Evolutionary conservation across 768 basidiomycete species (phyloP).

Genomic region (Leccinum pellstonianum): DNA sequence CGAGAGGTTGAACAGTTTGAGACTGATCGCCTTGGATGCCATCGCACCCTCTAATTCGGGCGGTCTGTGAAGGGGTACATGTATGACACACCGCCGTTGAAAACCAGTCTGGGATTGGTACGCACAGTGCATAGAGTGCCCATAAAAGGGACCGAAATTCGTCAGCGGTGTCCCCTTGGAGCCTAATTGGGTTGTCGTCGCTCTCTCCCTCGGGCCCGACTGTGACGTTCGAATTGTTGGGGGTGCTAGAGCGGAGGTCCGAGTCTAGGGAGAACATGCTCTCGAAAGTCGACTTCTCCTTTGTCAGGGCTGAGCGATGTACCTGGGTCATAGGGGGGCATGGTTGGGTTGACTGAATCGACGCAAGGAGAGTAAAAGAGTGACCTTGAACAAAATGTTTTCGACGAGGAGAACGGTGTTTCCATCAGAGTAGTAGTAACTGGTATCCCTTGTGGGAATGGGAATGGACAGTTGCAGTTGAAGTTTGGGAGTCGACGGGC

Average conservation of each 20-base stretch:
- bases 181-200: constrained; percentile 50
- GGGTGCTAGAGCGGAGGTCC: constrained; percentile 30
- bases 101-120: constrained; percentile 11
- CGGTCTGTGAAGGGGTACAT: constrained; percentile 32
- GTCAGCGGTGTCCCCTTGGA: constrained; percentile 47
- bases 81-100: constrained; percentile 6
- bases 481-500: constrained; percentile 35
- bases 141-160: constrained; percentile 55
- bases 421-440: constrained; percentile 42
- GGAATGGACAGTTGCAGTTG: constrained; percentile 34
- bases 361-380: constrained; percentile 4
- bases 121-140: constrained; percentile 53
- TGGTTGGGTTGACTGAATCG: constrained; percentile 24
- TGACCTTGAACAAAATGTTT: constrained; percentile 50
- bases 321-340: constrained; percentile 26
- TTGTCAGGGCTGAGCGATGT: constrained; percentile 41
- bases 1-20: constrained; percentile 46
- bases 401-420: constrained; percentile 44
- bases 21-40: constrained; percentile 41
- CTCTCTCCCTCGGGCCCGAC: constrained; percentile 44
- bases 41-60: constrained; percentile 46
- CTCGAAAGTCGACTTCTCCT: constrained; percentile 47
- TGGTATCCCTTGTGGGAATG: constrained; percentile 36
- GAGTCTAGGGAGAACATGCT: constrained; percentile 46
- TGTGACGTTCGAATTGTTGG: constrained; percentile 25